phyloP scores from a whole-genome alignment of 2,329 filamentous ascomycete species.

The Fusarium miscanthi region DNA sequence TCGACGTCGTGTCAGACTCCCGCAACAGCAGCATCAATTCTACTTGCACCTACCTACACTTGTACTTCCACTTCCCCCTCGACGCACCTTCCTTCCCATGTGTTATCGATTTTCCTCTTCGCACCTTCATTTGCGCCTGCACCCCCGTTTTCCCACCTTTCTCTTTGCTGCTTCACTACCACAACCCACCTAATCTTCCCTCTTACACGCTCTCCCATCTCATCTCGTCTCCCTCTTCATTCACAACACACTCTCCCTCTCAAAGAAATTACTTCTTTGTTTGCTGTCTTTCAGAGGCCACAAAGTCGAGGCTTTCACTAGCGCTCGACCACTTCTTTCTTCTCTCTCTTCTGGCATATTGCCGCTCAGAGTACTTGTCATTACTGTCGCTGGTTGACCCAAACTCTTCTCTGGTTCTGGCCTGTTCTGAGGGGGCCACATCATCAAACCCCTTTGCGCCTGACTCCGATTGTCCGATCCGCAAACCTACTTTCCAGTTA shows the following conservation, averaged over 20 bases:
- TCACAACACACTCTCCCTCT: constrained; percentile 39
- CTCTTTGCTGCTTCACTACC: constrained; percentile 44
- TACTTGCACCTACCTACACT: constrained; percentile 30
- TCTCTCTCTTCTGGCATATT: constrained; percentile 36
- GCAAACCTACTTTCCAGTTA: constrained; percentile 42
- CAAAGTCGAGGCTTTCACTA: constrained; percentile 60
- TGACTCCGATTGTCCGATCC: constrained; percentile 45
- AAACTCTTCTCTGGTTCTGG: constrained; percentile 41
- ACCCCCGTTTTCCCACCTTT: constrained; percentile 30
- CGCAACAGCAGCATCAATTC: constrained; percentile 43
- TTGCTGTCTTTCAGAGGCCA: constrained; percentile 35
- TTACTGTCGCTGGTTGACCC: constrained; percentile 40
- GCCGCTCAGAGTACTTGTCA: constrained; percentile 38
- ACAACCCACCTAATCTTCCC: constrained; percentile 41
- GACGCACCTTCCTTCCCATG: constrained; percentile 22
- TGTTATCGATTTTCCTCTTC: constrained; percentile 38
- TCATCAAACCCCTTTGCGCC: constrained; percentile 48
- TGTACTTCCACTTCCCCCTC: constrained; percentile 39
- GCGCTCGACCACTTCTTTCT: constrained; percentile 55
- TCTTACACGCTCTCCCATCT: constrained; percentile 45
- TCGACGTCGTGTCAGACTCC: constrained; percentile 44
- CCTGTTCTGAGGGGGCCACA: constrained; percentile 49
- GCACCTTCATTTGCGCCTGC: constrained; percentile 44
- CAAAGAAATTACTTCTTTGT: constrained; percentile 37
- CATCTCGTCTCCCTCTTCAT: constrained; percentile 39